Conservation (phyloP, 345 rosid genomes). For the Brassica juncea region DNA sequence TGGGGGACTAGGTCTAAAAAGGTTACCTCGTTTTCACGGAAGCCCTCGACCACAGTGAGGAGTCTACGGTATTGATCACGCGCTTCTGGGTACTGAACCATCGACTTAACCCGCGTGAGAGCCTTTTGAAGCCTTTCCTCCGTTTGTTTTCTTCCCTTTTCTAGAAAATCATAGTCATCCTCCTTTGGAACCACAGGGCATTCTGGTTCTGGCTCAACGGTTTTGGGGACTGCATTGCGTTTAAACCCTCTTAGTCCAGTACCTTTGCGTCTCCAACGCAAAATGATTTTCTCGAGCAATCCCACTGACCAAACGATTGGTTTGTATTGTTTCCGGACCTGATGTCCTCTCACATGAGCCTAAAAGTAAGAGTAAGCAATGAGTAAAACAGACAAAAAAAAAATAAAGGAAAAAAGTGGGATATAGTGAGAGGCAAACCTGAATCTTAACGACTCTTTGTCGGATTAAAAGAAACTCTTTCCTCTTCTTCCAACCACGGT, state of each 20-base stretch:
- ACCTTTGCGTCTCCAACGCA: conserved; percentile 94
- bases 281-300: conserved; percentile 81
- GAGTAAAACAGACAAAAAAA: not conserved
- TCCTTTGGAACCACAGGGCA: conserved; percentile 39
- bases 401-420: not conserved
- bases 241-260: conserved; percentile 83
- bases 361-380: conserved; percentile 31
- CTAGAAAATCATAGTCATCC: conserved; percentile 86
- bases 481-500: conserved; percentile 85
- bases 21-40: conserved; percentile 67
- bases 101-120: conserved; percentile 86
- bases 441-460: conserved; percentile 84
- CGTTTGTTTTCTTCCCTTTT: conserved; percentile 87
- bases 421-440: conserved; percentile 47
- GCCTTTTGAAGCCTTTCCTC: conserved; percentile 87
- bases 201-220: conserved; percentile 43
- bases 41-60: conserved; percentile 68
- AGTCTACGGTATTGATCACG: conserved; percentile 88
- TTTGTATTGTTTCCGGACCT: conserved; percentile 74
- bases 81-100: conserved; percentile 86
- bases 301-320: conserved; percentile 87
- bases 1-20: not conserved
- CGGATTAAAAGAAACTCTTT: conserved; percentile 80
- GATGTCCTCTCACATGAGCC: conserved; percentile 96
- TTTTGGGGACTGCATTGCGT: conserved; percentile 49